Evolutionary conservation across 2,329 filamentous ascomycete species (phyloP), one percentile per base, ranked within the genome.

Genomic region (Colletotrichum tamarilloi): DNA sequence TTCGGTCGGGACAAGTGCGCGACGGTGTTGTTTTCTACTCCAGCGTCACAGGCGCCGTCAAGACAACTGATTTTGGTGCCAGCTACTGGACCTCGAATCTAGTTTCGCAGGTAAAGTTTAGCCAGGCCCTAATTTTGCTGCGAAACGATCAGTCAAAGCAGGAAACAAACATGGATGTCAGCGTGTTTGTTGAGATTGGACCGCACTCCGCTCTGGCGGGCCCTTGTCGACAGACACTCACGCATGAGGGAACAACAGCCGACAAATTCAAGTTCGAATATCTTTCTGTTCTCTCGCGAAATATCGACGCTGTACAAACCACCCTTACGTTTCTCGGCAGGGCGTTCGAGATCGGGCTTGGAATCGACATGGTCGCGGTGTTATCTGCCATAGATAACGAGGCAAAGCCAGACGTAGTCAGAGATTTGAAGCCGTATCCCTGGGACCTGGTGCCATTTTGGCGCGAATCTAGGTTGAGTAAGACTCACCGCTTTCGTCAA

Each of bases 361-460:
- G 24, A 24, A 24, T 24, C 24, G 24, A 24, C 24, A 24, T 24
- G 24, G 24, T 19, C 84, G 84, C 6, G 75, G 78, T 5, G 76
- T 79, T 3, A 77, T 79, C 6, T 77, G 86, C 14, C 76, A 78
- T 16, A 80, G 80, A 1, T 82, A 9, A 22, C 11, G 83, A 1
- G 80, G 82, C 1, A 35, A 76, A 14, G 82, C 85, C 38, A 83
- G 79, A 19, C 75, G 59, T 26, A 78, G 57, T 89, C 3, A 75
- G 80, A 1, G 84, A 86, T 71, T 77, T 90, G 32, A 88, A 88
- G 1, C 81, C 83, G 1, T 90, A 90, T 72, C 83, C 86, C 2
- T 90, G 88, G 87, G 88, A 89, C 30, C 88, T 89, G 71, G 78
- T 80, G 46, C 86, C 83, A 24, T 88, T 89, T 77, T 90, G 88